Percentiles rank a stretch among this genome's conserved stretches.
These are phyloP conservation scores for Cordyceps javanica DNA, from an alignment of 2,329 filamentous ascomycete species.

Conservation along the genomic window DNA sequence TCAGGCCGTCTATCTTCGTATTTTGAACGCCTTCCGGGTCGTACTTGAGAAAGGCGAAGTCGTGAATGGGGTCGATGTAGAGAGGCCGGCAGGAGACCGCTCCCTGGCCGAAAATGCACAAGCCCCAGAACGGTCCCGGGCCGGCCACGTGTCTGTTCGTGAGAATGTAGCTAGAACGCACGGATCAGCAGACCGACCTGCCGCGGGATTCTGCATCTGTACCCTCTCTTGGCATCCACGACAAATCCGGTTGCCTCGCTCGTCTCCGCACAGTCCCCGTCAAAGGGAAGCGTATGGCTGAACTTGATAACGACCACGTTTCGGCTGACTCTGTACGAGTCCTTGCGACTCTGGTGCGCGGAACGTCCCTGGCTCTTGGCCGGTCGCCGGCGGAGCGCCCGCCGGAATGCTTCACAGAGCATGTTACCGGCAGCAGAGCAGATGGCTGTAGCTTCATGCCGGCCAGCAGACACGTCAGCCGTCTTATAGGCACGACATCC, in stretches of 20 bases:
- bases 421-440: too few relatives aligned
- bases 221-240: background rate
- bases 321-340: background rate
- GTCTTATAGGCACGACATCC: background rate
- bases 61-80: conserved; percentile 95
- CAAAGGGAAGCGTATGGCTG: background rate
- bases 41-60: conserved; percentile 95
- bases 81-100: conserved; percentile 92
- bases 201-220: background rate
- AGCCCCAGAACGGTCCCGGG: conserved; percentile 93
- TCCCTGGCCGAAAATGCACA: conserved; percentile 97
- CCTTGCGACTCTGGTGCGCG: background rate
- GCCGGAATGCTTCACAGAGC: too few relatives aligned
- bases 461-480: too few relatives aligned
- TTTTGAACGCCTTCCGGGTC: conserved; percentile 95
- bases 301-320: background rate
- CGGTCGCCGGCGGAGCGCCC: too few relatives aligned
- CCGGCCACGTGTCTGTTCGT: conserved; percentile 92
- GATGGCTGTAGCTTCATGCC: too few relatives aligned
- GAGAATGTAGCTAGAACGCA: conserved; percentile 57
- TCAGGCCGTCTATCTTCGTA: conserved; percentile 40
- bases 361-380: too few relatives aligned
- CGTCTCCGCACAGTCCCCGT: background rate
- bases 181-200: background rate
- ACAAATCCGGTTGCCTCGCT: background rate